A percentile compares a stretch with the other conserved stretches of the same genome.
phyloP scores from a whole-genome alignment of 2,329 filamentous ascomycete species.

The Hirsutella rhossiliensis region DNA sequence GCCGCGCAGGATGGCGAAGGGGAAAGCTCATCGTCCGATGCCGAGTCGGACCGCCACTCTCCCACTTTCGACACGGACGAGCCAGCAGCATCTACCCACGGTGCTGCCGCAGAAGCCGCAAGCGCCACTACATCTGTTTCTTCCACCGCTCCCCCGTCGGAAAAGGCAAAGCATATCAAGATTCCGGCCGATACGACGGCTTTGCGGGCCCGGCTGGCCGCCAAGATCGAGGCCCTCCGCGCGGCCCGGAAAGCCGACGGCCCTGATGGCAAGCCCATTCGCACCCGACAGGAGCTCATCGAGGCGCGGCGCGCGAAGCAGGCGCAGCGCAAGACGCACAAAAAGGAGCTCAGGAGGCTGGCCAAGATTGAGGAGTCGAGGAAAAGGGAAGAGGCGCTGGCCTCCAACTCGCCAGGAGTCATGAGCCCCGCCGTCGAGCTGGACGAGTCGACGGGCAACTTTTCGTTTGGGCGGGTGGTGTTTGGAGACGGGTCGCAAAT shows the following conservation, averaged over 20 bases:
- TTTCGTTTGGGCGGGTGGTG: conserved; percentile 82
- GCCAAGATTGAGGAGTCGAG: conserved; percentile 70
- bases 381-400: conserved; percentile 50
- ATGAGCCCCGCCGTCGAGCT: conserved; percentile 43
- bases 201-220: conserved; percentile 66
- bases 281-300: conserved; percentile 82
- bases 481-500: conserved; percentile 78
- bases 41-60: conserved; percentile 35
- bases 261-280: conserved; percentile 61
- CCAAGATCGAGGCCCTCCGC: conserved; percentile 74
- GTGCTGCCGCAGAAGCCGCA: conserved; percentile 30
- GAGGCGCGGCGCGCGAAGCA: conserved; percentile 82
- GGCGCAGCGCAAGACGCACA: conserved; percentile 73
- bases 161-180: conserved; percentile 54
- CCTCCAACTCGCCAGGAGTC: conserved; percentile 48
- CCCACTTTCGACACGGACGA: conserved; percentile 47
- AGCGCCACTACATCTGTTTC: conserved; percentile 58
- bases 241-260: conserved; percentile 81
- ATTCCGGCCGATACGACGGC: conserved; percentile 60
- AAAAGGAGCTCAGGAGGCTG: conserved; percentile 69
- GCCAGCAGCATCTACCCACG: conserved; percentile 23
- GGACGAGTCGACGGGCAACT: conserved; percentile 48
- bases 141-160: conserved; percentile 47
- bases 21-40: conserved; percentile 31
- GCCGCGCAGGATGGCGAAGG: conserved; percentile 28